Percentiles rank a stretch among this genome's conserved stretches.
phyloP scores from a whole-genome alignment of 306 rosid genomes.

The cucumber (Cucumis sativus) region Cucumber_9930_V3 NC_026655.2:4935001-4935500 shows the following conservation, averaged over 20 bases:
- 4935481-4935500: no score
- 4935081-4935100: conserved; percentile 8
- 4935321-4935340: conserved; percentile 21
- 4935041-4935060: neutral
- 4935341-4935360: conserved; percentile 12
- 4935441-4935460: neutral
- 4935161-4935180: conserved; percentile 31
- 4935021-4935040: neutral
- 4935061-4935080: conserved; percentile 8
- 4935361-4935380: conserved; percentile 3
- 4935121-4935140: conserved; percentile 1
- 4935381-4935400: neutral
- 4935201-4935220: conserved; percentile 15
- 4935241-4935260: conserved; percentile 16
- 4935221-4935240: neutral
- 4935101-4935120: conserved; percentile 13
- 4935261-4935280: conserved; percentile 10
- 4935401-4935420: neutral
- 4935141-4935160: conserved; percentile 36
- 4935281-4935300: conserved; percentile 10
- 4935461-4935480: no score
- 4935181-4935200: conserved; percentile 27
- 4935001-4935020: neutral
- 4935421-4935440: neutral
- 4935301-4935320: neutral